Conservation (phyloP, 768 basidiomycete species). For the Fomitopsis pulvina region DNA sequence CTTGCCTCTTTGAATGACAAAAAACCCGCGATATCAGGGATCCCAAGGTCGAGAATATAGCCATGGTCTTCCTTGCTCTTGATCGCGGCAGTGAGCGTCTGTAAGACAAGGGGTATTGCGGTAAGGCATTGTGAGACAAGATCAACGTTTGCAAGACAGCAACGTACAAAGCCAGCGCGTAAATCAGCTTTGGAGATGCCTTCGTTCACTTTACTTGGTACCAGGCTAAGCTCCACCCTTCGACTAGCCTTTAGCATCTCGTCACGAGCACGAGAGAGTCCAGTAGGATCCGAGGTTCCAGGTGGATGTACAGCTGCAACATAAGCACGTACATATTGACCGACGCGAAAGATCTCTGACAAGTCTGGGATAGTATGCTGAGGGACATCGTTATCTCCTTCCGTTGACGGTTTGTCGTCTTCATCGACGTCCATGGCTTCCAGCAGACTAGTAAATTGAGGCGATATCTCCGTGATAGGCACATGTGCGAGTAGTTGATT, state of each 20-base stretch:
- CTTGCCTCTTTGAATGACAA: constrained; percentile 69
- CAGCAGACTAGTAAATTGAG: constrained; percentile 66
- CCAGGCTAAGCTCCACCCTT: constrained; percentile 78
- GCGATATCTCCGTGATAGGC: constrained; percentile 88
- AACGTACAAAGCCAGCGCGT: constrained; percentile 65
- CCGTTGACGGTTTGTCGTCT: constrained; percentile 37
- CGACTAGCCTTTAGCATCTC: constrained; percentile 62
- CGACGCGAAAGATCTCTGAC: constrained; percentile 66
- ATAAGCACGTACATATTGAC: constrained; percentile 79
- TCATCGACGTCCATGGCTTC: constrained; percentile 47
- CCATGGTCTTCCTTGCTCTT: constrained; percentile 93
- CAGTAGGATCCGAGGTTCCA: constrained; percentile 53
- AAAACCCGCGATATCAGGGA: constrained; percentile 78
- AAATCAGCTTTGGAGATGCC: constrained; percentile 78
- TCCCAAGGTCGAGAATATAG: constrained; percentile 81
- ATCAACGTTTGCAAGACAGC: constrained; percentile 3
- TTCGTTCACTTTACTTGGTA: constrained; percentile 79
- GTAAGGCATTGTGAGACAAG: not conserved
- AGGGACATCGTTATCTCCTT: constrained; percentile 29
- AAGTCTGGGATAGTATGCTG: constrained; percentile 55
- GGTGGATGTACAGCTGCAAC: constrained; percentile 65
- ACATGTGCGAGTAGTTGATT: constrained; percentile 92
- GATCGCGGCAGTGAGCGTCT: constrained; percentile 74
- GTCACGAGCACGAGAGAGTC: constrained; percentile 58
- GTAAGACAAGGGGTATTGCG: constrained; percentile 6